Percentiles rank a stretch among this genome's conserved stretches.
These are phyloP conservation scores for Madurella mycetomatis DNA, from an alignment of 2,329 filamentous ascomycete genomes.

Conservation along the genomic window DNA sequence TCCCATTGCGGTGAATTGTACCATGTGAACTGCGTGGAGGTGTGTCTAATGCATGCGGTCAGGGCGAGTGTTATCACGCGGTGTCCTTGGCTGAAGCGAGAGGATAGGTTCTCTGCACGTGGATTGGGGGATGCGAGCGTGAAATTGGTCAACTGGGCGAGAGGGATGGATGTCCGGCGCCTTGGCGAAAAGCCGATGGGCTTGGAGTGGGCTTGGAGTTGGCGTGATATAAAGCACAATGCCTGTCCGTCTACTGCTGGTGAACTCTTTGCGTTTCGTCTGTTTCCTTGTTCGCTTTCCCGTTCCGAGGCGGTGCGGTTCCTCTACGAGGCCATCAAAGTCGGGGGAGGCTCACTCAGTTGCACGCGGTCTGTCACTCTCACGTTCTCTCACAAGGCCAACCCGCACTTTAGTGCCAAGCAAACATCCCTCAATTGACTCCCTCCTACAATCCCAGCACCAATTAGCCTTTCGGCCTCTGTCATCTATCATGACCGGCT, in stretches of 20 bases:
- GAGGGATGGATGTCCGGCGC: neutral
- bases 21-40: too few species aligned
- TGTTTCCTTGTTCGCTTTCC: neutral
- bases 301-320: neutral
- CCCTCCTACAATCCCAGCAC: neutral
- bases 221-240: neutral
- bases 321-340: neutral
- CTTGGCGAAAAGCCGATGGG: neutral
- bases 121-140: neutral
- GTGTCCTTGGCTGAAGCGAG: neutral
- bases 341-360: neutral
- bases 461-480: neutral
- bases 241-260: neutral
- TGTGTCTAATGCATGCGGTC: neutral
- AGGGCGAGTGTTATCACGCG: neutral
- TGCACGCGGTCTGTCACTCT: neutral
- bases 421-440: neutral
- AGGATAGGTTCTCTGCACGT: neutral
- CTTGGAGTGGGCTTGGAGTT: neutral
- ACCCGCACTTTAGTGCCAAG: neutral
- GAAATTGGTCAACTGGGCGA: neutral
- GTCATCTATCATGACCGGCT: slow-evolving; percentile 6
- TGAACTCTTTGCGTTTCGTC: neutral
- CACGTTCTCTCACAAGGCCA: neutral
- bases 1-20: too few species aligned